Evolutionary conservation across 2,329 filamentous ascomycete genomes (phyloP).

Genomic region (Talaromyces verruculosus): DNA sequence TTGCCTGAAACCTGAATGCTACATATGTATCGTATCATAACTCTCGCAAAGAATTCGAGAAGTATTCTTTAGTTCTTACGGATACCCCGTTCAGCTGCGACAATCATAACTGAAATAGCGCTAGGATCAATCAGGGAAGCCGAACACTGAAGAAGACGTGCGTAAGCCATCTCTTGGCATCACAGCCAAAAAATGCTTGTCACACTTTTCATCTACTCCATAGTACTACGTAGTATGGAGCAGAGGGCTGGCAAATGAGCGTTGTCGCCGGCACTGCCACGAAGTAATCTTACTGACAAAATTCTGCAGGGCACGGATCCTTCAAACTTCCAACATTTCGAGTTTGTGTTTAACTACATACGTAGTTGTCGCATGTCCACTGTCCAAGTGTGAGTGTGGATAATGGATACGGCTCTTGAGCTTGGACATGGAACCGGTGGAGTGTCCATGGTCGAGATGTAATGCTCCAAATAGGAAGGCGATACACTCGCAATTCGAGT

Average conservation of each 20-base stretch:
- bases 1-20: slow-evolving; percentile 1
- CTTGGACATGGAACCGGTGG: neutral
- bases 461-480: neutral
- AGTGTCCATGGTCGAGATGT: neutral
- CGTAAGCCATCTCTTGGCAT: slow-evolving; percentile 16
- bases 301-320: slow-evolving; percentile 1
- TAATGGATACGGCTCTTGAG: neutral
- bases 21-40: too few species aligned
- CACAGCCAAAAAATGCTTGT: slow-evolving; percentile 5
- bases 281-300: neutral
- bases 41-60: neutral
- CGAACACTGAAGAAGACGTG: neutral
- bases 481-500: neutral
- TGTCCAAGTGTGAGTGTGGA: slow-evolving; percentile 2
- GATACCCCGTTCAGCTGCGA: neutral
- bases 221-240: too few species aligned
- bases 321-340: neutral
- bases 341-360: neutral
- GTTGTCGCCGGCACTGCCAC: slow-evolving; percentile 15
- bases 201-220: neutral
- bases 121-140: slow-evolving; percentile 13
- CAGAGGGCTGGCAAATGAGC: neutral
- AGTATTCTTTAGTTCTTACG: neutral
- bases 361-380: neutral
- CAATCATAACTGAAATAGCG: neutral